Evolutionary conservation across 129 eudicot genomes (phyloP).

Genomic region (Scalesia atractyloides): DNA sequence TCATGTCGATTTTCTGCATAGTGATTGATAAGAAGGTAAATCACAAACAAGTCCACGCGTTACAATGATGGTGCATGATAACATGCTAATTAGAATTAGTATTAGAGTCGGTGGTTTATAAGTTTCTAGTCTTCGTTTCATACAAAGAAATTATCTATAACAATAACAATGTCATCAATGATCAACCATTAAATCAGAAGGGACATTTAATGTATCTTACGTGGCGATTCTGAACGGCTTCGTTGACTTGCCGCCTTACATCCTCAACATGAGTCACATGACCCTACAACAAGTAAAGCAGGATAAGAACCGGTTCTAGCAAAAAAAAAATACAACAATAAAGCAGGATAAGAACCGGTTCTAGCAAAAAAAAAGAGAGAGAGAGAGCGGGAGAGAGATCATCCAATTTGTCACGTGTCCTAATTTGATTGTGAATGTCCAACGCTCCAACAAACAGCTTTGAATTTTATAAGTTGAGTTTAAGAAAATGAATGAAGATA

Average conservation of each 20-base stretch:
- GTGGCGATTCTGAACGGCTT: conserved; percentile 79
- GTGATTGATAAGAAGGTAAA: neutral
- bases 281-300: conserved; percentile 61
- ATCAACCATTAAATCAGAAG: conserved; percentile 4
- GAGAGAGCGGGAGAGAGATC: no score
- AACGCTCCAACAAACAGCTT: no score
- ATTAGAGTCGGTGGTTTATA: neutral
- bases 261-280: conserved; percentile 86
- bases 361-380: conserved; percentile 22
- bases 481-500: neutral
- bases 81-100: neutral
- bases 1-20: conserved; percentile 79
- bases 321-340: conserved; percentile 39
- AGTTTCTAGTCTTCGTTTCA: neutral
- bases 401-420: neutral
- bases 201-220: conserved; percentile 26
- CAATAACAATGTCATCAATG: neutral
- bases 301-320: conserved; percentile 8
- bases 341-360: conserved; percentile 19
- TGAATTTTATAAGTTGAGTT: no score
- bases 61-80: neutral
- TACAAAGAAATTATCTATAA: neutral
- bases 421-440: neutral
- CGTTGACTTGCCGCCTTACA: conserved; percentile 82
- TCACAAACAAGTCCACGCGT: neutral